Conservation (phyloP, 139 green algal species). For the Limnomonas spitsbergensis region DNA sequence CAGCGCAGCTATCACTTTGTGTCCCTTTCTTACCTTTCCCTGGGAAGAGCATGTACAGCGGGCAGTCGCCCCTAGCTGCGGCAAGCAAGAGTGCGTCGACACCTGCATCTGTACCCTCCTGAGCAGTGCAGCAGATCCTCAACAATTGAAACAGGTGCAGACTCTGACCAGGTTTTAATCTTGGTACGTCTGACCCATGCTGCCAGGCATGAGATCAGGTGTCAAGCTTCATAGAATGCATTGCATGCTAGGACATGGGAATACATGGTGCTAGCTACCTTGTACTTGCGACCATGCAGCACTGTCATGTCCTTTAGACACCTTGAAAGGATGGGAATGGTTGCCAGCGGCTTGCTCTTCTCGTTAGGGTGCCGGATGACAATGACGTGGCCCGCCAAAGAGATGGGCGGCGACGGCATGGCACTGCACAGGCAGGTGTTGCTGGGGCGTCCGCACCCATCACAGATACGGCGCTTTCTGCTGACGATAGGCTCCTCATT, state of each 20-base stretch:
- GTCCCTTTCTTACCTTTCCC: not conserved
- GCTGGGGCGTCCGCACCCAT: not conserved
- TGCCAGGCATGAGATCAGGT: too few relatives aligned
- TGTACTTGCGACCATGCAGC: not conserved
- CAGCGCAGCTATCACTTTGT: too few relatives aligned
- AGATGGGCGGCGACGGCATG: not conserved
- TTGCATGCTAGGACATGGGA: too few relatives aligned
- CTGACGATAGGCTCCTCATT: too few relatives aligned
- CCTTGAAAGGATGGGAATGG: not conserved
- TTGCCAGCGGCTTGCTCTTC: slow-evolving; percentile 1
- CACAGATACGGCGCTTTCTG: not conserved
- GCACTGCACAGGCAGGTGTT: not conserved
- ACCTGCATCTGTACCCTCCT: not conserved
- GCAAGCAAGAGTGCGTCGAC: not conserved
- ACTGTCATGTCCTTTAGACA: not conserved
- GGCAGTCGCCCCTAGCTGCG: not conserved
- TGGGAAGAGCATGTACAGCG: not conserved
- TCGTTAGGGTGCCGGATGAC: slow-evolving; percentile 1
- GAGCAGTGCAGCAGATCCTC: not conserved
- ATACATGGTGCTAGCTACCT: not conserved
- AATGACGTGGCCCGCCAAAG: not conserved
- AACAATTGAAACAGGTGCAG: not conserved
- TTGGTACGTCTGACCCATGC: not conserved
- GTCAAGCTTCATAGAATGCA: too few relatives aligned
- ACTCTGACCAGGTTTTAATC: not conserved